These are phyloP conservation scores for Fragilaria radians DNA, from an alignment of 108 stramenopile genomes.

Conservation along the genomic window DNA sequence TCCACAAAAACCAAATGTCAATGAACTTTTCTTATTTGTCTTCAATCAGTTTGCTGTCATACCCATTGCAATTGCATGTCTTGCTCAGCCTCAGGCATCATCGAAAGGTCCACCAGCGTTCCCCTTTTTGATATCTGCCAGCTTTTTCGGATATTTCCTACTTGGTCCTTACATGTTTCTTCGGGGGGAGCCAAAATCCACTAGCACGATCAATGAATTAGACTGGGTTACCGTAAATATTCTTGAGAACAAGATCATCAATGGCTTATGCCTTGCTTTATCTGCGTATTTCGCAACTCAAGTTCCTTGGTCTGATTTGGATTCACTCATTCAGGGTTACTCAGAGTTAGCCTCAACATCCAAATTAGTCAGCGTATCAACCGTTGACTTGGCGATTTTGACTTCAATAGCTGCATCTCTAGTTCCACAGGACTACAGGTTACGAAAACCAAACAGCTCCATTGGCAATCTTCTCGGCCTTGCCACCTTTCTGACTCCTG, in stretches of 20 bases:
- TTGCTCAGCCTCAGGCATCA: conserved; percentile 45
- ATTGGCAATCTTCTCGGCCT: conserved; percentile 28
- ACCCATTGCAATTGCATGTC: conserved; percentile 42
- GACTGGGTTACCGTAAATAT: conserved; percentile 62
- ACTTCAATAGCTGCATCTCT: conserved; percentile 33
- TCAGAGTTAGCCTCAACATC: conserved; percentile 18
- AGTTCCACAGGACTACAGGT: conserved; percentile 42
- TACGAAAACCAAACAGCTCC: conserved; percentile 19
- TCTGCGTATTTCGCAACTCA: conserved; percentile 13
- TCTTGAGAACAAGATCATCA: conserved; percentile 55
- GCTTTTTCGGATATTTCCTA: conserved; percentile 41
- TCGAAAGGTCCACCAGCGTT: conserved; percentile 32
- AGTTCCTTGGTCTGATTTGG: conserved; percentile 10
- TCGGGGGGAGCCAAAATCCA: conserved; percentile 23
- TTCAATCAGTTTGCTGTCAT: conserved; percentile 57
- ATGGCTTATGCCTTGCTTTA: conserved; percentile 21
- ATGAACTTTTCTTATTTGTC: conserved; percentile 45
- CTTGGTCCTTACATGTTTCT: conserved; percentile 47
- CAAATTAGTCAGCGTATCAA: conserved; percentile 43
- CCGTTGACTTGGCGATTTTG: conserved; percentile 47
- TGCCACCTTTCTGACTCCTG: conserved; percentile 40
- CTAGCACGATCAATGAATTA: conserved; percentile 20
- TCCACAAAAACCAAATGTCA: conserved; percentile 47
- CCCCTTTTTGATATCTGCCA: conserved; percentile 42
- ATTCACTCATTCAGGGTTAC: conserved; percentile 15